phyloP scores from a whole-genome alignment of 192 early-diverging fungal species.

The Phycomyces blakesleeanus region DNA sequence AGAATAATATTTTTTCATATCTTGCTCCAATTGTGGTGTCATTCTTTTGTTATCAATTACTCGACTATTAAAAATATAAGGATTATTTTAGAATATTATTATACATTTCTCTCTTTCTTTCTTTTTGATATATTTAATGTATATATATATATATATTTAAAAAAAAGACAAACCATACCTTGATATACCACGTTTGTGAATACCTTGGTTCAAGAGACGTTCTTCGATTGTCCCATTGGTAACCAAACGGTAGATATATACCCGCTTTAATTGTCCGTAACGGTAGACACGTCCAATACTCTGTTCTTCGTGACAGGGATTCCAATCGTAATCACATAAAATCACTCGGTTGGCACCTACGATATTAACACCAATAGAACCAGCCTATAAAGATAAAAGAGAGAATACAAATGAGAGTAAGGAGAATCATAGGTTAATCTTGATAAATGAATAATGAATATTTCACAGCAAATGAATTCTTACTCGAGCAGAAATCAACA shows the following conservation, averaged over 20 bases:
- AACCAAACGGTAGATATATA: conserved; percentile 65
- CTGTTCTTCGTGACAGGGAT: conserved; percentile 74
- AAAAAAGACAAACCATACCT: conserved; percentile 25
- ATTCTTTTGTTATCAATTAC: conserved; percentile 6
- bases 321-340: conserved; percentile 76
- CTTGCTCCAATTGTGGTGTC: background rate
- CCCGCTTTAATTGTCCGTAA: conserved; percentile 65
- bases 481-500: conserved; percentile 60
- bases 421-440: background rate
- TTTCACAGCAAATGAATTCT: too few species aligned
- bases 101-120: background rate
- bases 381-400: conserved; percentile 18
- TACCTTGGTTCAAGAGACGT: conserved; percentile 58
- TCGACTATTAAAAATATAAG: too few species aligned
- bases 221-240: conserved; percentile 60
- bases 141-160: too few species aligned
- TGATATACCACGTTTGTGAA: conserved; percentile 70
- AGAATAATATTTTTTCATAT: background rate
- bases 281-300: conserved; percentile 66
- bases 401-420: too few species aligned
- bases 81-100: background rate
- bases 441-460: background rate
- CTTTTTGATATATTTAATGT: too few species aligned
- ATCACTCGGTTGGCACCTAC: conserved; percentile 68
- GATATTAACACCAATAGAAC: conserved; percentile 63